phyloP scores from a whole-genome alignment of 768 basidiomycete genomes.

The Tricholoma bakamatsutake region DNA sequence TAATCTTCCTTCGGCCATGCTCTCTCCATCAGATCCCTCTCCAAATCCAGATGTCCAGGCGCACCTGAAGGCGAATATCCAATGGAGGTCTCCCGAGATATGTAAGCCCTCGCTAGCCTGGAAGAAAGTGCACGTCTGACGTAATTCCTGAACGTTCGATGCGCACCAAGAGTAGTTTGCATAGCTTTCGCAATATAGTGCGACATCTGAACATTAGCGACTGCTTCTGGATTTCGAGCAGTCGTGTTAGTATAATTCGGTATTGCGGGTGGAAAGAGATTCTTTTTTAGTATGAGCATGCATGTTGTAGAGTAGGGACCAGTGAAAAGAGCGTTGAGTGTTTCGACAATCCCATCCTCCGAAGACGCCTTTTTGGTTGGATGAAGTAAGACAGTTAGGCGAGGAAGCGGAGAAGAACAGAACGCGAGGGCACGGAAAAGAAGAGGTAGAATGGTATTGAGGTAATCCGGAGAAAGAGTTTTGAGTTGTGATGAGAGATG shows the following conservation, averaged over 20 bases:
- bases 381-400: constrained; percentile 48
- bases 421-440: constrained; percentile 68
- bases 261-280: constrained; percentile 44
- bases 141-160: constrained; percentile 56
- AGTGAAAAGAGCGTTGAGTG: constrained; percentile 49
- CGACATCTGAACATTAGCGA: not conserved
- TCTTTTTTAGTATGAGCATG: constrained; percentile 53
- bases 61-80: constrained; percentile 56
- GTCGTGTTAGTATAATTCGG: constrained; percentile 10
- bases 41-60: constrained; percentile 53
- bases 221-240: not conserved
- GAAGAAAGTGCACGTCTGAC: constrained; percentile 57
- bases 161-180: constrained; percentile 50
- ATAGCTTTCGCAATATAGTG: constrained; percentile 26
- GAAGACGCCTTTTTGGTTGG: constrained; percentile 28
- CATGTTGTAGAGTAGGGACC: constrained; percentile 64
- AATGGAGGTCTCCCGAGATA: constrained; percentile 44
- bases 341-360: constrained; percentile 55
- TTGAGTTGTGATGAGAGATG: constrained; percentile 60
- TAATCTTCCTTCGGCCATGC: constrained; percentile 69
- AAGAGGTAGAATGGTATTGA: constrained; percentile 56
- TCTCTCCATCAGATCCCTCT: constrained; percentile 59
- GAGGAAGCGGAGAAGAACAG: constrained; percentile 61
- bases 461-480: constrained; percentile 46
- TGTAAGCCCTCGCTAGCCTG: constrained; percentile 63